Base-by-base conservation (phyloP, 768 basidiomycete species). In the Tulasnella sp. region DNA sequence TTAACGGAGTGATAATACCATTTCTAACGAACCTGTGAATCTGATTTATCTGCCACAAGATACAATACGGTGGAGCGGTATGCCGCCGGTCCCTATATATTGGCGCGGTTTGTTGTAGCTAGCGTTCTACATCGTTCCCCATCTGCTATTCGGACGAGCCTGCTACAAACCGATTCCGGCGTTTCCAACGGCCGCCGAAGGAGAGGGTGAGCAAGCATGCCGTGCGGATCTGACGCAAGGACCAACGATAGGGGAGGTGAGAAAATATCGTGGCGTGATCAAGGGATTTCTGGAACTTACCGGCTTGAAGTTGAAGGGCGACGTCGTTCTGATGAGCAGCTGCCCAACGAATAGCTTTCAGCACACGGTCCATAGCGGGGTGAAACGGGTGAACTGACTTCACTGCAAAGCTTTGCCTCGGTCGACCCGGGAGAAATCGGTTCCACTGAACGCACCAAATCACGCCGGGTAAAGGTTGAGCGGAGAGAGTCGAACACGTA, bases 41-140 rank as follows among this genome's bases (percentile, higher is more conserved):
- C 38, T 68, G 67, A n/a, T 39, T 69, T 67, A 76, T 76, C 67
- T 71, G 29, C 75, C 75, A 76, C 75, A 67, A 76, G 6, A 76
- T 76, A 19, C 70, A n/a, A 70, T 76, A 76, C 11, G 75, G n/a
- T n/a, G n/a, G n/a, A n/a, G n/a, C n/a, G n/a, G n/a, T n/a, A n/a
- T n/a, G n/a, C n/a, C n/a, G n/a, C n/a, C n/a, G n/a, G n/a, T n/a
- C n/a, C n/a, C n/a, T n/a, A n/a, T n/a, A n/a, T n/a, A n/a, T n/a
- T n/a, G n/a, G n/a, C n/a, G n/a, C n/a, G n/a, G n/a, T n/a, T n/a
- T n/a, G n/a, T n/a, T n/a, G n/a, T n/a, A n/a, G n/a, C n/a, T n/a
- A n/a, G n/a, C n/a, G n/a, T n/a, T n/a, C n/a, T n/a, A n/a, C n/a
- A n/a, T n/a, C n/a, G n/a, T n/a, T n/a, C n/a, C n/a, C n/a, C n/a